phyloP scores from a whole-genome alignment of 202 grass and related monocot genomes.

The Zoysia matrella region DNA sequence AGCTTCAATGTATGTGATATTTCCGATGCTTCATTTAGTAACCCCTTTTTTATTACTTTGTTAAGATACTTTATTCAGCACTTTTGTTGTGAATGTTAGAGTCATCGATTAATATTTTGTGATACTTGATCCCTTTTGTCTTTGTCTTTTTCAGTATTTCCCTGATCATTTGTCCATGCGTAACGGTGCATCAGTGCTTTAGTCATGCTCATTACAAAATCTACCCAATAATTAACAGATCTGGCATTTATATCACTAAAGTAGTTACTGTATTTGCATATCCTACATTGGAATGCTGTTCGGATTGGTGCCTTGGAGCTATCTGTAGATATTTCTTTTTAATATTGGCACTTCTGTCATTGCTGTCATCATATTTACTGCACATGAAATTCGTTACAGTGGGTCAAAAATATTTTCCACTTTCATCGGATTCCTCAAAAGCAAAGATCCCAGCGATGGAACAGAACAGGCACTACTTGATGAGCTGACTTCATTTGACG shows the following conservation, averaged over 20 bases:
- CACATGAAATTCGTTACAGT: conserved; percentile 44
- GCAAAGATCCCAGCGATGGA: conserved; percentile 81
- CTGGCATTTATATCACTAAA: conserved; percentile 19
- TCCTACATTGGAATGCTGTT: conserved; percentile 2
- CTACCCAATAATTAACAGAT: not conserved
- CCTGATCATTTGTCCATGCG: not conserved
- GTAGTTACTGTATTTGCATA: not conserved
- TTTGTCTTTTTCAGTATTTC: conserved; percentile 6
- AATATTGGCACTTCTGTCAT: not conserved
- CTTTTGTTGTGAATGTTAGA: not conserved
- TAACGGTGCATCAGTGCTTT: not conserved
- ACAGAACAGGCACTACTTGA: conserved; percentile 71
- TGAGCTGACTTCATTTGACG: conserved; percentile 69
- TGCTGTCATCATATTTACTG: conserved; percentile 17
- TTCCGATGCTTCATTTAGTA: conserved; percentile 19
- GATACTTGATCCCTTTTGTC: not conserved
- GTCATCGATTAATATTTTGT: not conserved
- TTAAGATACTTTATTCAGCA: not conserved
- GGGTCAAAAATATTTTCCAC: conserved; percentile 94
- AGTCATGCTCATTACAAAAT: not conserved
- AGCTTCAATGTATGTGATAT: conserved; percentile 67
- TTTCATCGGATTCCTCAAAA: conserved; percentile 92
- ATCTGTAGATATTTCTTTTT: not conserved
- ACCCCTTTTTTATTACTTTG: not conserved
- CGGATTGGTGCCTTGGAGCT: not conserved